Conservation (phyloP, 2,329 filamentous ascomycete species). For the Blastomyces parvus region DNA sequence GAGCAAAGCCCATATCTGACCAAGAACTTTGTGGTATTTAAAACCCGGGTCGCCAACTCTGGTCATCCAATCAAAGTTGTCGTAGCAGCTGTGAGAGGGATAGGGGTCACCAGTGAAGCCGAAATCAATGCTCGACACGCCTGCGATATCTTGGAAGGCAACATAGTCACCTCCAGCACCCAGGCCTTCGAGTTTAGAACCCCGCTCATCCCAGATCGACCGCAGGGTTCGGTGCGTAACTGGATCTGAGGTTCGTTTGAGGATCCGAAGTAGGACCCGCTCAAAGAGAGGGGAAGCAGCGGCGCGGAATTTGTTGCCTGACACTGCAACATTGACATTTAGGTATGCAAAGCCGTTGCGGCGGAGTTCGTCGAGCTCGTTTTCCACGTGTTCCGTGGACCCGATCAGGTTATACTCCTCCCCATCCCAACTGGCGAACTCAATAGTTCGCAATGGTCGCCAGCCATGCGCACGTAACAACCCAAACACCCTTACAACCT, state of each 20-base stretch:
- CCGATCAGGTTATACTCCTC: slow-evolving; percentile 89
- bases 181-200: slow-evolving; percentile 54
- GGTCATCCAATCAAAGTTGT: slow-evolving; percentile 80
- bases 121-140: slow-evolving; percentile 78
- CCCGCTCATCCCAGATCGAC: slow-evolving; percentile 61
- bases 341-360: slow-evolving; percentile 74
- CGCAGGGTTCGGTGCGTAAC: slow-evolving; percentile 60
- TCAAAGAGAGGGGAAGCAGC: slow-evolving; percentile 72
- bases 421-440: slow-evolving; percentile 95
- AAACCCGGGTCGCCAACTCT: slow-evolving; percentile 73
- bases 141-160: slow-evolving; percentile 83
- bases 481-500: slow-evolving; percentile 77
- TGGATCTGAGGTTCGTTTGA: slow-evolving; percentile 68
- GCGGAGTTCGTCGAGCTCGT: slow-evolving; percentile 63
- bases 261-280: slow-evolving; percentile 59
- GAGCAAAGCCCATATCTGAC: slow-evolving; percentile 70
- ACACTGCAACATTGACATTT: slow-evolving; percentile 78
- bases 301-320: slow-evolving; percentile 64
- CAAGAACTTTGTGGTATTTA: slow-evolving; percentile 67
- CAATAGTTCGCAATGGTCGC: slow-evolving; percentile 86
- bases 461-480: slow-evolving; percentile 68
- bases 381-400: slow-evolving; percentile 90
- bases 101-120: slow-evolving; percentile 59
- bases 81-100: slow-evolving; percentile 77
- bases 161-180: slow-evolving; percentile 74